Percentiles rank a stretch among this genome's conserved stretches.
These are phyloP conservation scores for Murraya koenigii DNA, from an alignment of 345 rosid species.

Conservation along the genomic window DNA sequence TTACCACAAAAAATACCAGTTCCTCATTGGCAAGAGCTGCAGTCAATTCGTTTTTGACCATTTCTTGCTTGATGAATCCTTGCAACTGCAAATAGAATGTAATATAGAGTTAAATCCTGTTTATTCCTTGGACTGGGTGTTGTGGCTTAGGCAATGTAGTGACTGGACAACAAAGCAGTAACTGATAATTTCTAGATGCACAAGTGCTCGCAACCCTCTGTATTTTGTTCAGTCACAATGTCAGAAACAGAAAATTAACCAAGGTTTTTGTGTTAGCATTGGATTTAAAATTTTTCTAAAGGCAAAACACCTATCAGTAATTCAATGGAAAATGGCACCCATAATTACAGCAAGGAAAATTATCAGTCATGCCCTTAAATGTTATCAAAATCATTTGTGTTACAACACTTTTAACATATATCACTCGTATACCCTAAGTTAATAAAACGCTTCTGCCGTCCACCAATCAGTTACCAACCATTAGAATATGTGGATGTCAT, in stretches of 20 bases:
- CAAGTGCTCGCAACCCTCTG: neutral
- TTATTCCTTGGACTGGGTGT: neutral
- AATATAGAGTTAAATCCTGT: neutral
- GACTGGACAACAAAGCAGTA: neutral
- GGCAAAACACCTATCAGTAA: neutral
- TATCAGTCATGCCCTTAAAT: too few species aligned
- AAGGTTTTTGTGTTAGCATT: neutral
- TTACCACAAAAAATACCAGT: constrained; percentile 75
- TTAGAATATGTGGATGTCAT: too few species aligned
- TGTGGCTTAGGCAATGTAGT: neutral
- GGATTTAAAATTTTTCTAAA: neutral
- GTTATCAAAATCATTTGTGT: too few species aligned
- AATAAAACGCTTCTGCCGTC: too few species aligned
- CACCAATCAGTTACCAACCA: too few species aligned
- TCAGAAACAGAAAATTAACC: neutral
- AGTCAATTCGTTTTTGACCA: constrained; percentile 60
- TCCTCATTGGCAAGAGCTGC: constrained; percentile 58
- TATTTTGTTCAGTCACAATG: neutral
- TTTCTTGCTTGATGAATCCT: constrained; percentile 55
- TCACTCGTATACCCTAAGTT: too few species aligned
- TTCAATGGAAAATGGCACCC: neutral
- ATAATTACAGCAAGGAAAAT: neutral
- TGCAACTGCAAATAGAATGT: constrained; percentile 50
- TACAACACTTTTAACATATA: too few species aligned
- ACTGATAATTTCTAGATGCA: neutral